Conservation (phyloP, 768 basidiomycete species). For the Rubroboletus pulcherrimus region DNA sequence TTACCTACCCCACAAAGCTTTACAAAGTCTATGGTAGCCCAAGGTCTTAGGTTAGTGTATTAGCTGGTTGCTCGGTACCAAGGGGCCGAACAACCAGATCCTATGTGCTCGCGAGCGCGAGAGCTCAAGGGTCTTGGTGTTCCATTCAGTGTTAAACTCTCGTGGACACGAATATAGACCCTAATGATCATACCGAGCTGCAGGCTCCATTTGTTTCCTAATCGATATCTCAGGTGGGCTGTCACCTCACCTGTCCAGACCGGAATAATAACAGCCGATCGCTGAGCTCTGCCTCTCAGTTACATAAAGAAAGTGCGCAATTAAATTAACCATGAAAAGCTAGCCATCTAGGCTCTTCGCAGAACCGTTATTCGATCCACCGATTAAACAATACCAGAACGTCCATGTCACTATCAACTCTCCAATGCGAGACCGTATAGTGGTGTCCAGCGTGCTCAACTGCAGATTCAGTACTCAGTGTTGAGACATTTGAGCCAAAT, state of each 20-base stretch:
- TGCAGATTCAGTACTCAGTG: slow-evolving; percentile 31
- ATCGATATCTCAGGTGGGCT: neutral
- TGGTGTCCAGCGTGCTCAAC: neutral
- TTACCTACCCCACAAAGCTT: too few relatives aligned
- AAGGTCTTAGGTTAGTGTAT: neutral
- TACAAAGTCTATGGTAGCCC: too few relatives aligned
- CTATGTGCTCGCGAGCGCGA: neutral
- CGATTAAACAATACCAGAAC: slow-evolving; percentile 12
- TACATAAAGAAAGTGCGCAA: neutral
- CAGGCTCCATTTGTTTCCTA: neutral
- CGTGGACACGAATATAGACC: neutral
- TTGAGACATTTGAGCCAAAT: slow-evolving; percentile 65
- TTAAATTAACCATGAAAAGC: neutral
- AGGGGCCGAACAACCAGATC: neutral
- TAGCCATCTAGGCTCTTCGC: slow-evolving; percentile 1
- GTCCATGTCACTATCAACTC: slow-evolving; percentile 1
- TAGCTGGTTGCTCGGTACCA: neutral
- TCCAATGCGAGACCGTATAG: neutral
- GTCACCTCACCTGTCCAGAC: neutral
- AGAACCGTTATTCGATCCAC: slow-evolving; percentile 6
- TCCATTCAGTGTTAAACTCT: neutral
- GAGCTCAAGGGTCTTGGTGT: neutral
- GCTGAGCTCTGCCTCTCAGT: neutral
- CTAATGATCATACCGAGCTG: neutral
- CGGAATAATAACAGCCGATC: neutral